Percentiles rank a stretch among this genome's conserved stretches.
These are phyloP conservation scores for Fusarium tupiense DNA, from an alignment of 2,329 filamentous ascomycete genomes.

Conservation along the genomic window DNA sequence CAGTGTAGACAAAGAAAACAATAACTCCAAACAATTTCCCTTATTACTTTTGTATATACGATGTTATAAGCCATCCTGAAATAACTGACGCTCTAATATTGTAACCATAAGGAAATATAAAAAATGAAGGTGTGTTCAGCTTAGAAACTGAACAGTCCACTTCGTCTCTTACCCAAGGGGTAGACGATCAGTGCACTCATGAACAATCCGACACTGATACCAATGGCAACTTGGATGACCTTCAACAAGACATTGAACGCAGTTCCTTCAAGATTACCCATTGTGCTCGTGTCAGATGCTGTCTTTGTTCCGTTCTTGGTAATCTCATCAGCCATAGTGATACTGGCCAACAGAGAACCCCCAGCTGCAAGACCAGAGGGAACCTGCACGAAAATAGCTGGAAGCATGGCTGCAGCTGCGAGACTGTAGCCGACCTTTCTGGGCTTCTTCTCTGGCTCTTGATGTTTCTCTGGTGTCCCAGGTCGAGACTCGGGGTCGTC, in stretches of 20 bases:
- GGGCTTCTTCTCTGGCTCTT: slow-evolving; percentile 45
- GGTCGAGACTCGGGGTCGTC: slow-evolving; percentile 49
- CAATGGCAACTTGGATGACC: slow-evolving; percentile 70
- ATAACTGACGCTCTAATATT: neutral
- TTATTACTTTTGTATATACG: slow-evolving; percentile 1
- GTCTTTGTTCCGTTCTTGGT: slow-evolving; percentile 54
- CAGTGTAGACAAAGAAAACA: neutral
- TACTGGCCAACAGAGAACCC: slow-evolving; percentile 67
- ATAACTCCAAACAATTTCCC: neutral
- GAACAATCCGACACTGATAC: slow-evolving; percentile 69
- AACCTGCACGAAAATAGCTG: slow-evolving; percentile 82
- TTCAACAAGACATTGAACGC: slow-evolving; percentile 65
- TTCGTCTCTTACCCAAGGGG: slow-evolving; percentile 66
- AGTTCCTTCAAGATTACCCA: slow-evolving; percentile 53
- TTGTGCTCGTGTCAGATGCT: slow-evolving; percentile 36
- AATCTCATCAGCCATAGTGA: slow-evolving; percentile 65
- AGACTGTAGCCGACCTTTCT: slow-evolving; percentile 74
- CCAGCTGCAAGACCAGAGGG: slow-evolving; percentile 70
- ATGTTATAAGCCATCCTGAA: neutral
- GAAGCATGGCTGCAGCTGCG: slow-evolving; percentile 85
- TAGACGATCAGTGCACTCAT: slow-evolving; percentile 66
- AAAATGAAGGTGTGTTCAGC: neutral
- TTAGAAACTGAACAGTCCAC: slow-evolving; percentile 65
- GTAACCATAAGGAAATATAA: neutral
- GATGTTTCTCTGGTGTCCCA: slow-evolving; percentile 27